phyloP scores from a whole-genome alignment of 495 filamentous ascomycete genomes.

The Penicillium coffeae region DNA sequence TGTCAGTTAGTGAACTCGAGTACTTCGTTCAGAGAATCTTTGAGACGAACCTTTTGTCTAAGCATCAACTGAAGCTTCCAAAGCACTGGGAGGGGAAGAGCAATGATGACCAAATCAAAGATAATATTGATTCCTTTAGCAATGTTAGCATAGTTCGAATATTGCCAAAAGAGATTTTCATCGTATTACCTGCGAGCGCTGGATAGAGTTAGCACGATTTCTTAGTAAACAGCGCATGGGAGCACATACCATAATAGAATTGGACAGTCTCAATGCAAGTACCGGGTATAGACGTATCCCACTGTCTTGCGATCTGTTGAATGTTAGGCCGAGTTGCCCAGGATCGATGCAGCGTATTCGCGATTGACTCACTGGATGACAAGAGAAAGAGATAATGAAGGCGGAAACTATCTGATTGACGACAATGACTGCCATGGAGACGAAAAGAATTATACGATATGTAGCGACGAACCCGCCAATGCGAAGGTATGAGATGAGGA shows the following conservation, averaged over 20 bases:
- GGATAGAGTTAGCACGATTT: too few species aligned
- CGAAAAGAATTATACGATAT: slow-evolving; percentile 26
- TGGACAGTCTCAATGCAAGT: slow-evolving; percentile 38
- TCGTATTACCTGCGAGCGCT: too few species aligned
- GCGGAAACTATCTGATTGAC: slow-evolving; percentile 32
- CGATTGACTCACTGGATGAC: slow-evolving; percentile 36
- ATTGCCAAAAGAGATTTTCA: too few species aligned
- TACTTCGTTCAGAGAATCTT: too few species aligned
- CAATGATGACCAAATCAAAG: slow-evolving; percentile 47
- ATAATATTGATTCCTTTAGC: slow-evolving; percentile 33
- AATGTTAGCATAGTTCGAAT: too few species aligned
- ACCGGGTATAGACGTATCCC: slow-evolving; percentile 38
- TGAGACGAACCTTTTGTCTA: slow-evolving; percentile 28
- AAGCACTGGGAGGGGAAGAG: slow-evolving; percentile 46
- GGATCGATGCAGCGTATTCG: too few species aligned
- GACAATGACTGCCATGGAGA: slow-evolving; percentile 31
- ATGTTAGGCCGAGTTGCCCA: neutral
- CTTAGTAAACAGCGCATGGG: too few species aligned
- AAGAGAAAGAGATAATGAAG: slow-evolving; percentile 24
- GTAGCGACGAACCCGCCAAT: slow-evolving; percentile 38
- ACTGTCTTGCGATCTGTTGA: slow-evolving; percentile 40
- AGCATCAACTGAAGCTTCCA: slow-evolving; percentile 33
- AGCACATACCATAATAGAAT: slow-evolving; percentile 37
- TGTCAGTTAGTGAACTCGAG: too few species aligned
- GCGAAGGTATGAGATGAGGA: slow-evolving; percentile 48